Conservation (phyloP, 176 grass and related monocot genomes). For the Oropetium thomaeum region DNA sequence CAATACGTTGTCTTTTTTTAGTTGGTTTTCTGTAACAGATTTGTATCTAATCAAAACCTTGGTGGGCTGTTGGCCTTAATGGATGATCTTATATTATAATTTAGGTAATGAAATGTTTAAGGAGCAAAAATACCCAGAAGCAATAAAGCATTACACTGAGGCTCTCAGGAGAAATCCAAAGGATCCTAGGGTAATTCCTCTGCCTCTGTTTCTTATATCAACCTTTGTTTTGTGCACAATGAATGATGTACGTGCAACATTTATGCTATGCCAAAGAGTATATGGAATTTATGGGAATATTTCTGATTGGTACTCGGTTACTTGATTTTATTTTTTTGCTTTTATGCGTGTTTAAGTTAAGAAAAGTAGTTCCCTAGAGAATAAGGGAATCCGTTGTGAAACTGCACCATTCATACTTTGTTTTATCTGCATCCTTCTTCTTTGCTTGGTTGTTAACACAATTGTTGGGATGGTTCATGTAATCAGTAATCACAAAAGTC, state of each 20-base stretch:
- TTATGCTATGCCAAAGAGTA: neutral
- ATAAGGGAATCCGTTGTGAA: neutral
- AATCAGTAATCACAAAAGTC: neutral
- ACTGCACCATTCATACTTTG: neutral
- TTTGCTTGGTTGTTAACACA: neutral
- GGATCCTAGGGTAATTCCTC: constrained; percentile 74
- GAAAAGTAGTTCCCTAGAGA: neutral
- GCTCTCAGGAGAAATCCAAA: constrained; percentile 89
- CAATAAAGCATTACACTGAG: constrained; percentile 90
- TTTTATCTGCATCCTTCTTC: neutral
- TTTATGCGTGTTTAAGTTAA: neutral
- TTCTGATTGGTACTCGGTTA: neutral
- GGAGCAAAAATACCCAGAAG: constrained; percentile 92
- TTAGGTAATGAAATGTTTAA: constrained; percentile 95
- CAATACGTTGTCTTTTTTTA: neutral
- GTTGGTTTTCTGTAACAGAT: neutral
- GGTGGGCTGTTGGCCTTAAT: neutral
- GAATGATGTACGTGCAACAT: neutral
- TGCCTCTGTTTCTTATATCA: neutral
- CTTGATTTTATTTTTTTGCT: neutral
- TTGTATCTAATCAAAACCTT: neutral
- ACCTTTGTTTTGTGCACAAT: neutral
- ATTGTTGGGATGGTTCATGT: neutral
- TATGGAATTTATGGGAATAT: neutral
- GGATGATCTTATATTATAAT: neutral